phyloP scores from a whole-genome alignment of 352 stramenopile genomes.

The Chrysophaeum taylorii region DNA sequence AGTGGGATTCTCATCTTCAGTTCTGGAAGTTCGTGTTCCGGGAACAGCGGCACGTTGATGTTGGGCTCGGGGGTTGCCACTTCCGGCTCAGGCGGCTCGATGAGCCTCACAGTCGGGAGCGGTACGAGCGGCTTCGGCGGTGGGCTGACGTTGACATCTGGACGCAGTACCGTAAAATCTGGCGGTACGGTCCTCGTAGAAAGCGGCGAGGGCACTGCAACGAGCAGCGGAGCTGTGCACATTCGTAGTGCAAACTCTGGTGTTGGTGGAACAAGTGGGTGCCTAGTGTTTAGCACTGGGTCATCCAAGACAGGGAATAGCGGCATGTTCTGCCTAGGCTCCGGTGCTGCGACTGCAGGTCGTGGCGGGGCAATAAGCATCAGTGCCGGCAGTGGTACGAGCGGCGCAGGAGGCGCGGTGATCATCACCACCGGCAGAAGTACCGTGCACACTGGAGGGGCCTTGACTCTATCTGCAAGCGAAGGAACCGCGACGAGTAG shows the following conservation, averaged over 20 bases:
- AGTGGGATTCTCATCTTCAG: conserved; percentile 26
- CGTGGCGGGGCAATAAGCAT: too few relatives aligned
- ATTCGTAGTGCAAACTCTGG: background rate
- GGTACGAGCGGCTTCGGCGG: conserved; percentile 31
- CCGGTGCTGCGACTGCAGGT: too few relatives aligned
- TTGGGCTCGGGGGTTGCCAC: conserved; percentile 21
- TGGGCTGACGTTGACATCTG: conserved; percentile 14
- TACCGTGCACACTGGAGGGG: too few relatives aligned
- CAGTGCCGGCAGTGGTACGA: too few relatives aligned
- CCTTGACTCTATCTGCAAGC: too few relatives aligned
- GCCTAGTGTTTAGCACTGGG: too few relatives aligned
- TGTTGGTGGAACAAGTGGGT: too few relatives aligned
- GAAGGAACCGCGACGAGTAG: too few relatives aligned
- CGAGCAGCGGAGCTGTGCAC: conserved; percentile 37
- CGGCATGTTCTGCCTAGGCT: too few relatives aligned
- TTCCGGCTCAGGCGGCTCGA: conserved; percentile 19
- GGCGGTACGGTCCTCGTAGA: background rate
- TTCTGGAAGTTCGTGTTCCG: conserved; percentile 22
- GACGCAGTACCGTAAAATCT: background rate
- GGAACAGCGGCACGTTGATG: conserved; percentile 27
- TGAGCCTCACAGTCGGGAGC: conserved; percentile 24
- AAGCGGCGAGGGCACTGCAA: conserved; percentile 9
- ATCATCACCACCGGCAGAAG: conserved; percentile 28
- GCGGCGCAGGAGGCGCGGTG: too few relatives aligned
- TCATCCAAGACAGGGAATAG: too few relatives aligned